Evolutionary conservation across 192 early-diverging fungal species (phyloP).

Genomic region (Rhizophagus prolifer): DNA sequence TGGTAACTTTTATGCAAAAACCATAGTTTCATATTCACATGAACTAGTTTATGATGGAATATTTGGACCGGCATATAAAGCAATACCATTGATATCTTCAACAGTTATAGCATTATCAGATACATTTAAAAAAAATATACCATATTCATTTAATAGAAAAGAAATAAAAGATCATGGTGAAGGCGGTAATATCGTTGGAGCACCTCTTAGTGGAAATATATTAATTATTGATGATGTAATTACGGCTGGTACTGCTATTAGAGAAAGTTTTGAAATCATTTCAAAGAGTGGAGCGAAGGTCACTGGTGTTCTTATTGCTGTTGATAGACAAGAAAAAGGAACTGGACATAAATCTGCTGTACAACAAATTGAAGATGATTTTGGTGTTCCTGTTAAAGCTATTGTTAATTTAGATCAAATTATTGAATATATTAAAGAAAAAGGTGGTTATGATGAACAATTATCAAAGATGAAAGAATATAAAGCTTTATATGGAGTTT

Average conservation of each 20-base stretch:
- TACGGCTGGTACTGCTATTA: conserved; percentile 98
- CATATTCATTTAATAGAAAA: conserved; percentile 96
- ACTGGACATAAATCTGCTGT: conserved; percentile 74
- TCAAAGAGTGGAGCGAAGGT: conserved; percentile 66
- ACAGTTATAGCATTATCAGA: conserved; percentile 75
- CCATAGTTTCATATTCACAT: conserved; percentile 59
- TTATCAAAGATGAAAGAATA: conserved; percentile 78
- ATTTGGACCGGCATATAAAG: conserved; percentile 99
- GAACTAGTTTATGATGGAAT: conserved; percentile 78
- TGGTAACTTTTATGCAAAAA: conserved; percentile 88
- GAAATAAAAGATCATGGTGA: conserved; percentile 99
- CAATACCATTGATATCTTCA: conserved; percentile 87
- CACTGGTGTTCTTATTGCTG: conserved; percentile 85
- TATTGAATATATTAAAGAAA: conserved; percentile 80
- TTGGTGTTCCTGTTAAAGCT: conserved; percentile 74
- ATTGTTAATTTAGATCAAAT: conserved; percentile 88
- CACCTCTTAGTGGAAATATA: conserved; percentile 72
- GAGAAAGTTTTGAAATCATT: conserved; percentile 86
- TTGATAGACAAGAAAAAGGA: conserved; percentile 89
- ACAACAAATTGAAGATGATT: conserved; percentile 86
- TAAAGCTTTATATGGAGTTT: conserved; percentile 77
- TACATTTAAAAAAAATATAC: conserved; percentile 58
- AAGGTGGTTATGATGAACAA: conserved; percentile 61
- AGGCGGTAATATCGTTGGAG: conserved; percentile 93
- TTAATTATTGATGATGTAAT: conserved; percentile 97